Percentiles rank a stretch among this genome's conserved stretches.
phyloP scores from a whole-genome alignment of 2,329 filamentous ascomycete species.

The Fusarium pseudograminearum region DNA sequence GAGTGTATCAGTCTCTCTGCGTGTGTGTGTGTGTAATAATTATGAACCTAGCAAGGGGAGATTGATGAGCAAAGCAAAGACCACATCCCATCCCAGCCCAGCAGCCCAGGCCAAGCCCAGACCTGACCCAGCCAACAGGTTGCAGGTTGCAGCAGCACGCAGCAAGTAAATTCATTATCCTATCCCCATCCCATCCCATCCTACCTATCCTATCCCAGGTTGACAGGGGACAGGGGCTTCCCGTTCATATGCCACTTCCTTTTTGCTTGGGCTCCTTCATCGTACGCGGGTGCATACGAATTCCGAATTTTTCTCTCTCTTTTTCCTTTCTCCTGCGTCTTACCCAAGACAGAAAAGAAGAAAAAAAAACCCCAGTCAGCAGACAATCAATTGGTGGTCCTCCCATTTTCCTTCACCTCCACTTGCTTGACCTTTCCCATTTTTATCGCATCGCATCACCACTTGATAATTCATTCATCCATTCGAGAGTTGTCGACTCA shows the following conservation, averaged over 20 bases:
- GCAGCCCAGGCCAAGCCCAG: background rate
- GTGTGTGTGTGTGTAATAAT: conserved; percentile 20
- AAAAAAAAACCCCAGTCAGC: conserved; percentile 23
- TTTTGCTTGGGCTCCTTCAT: conserved; percentile 27
- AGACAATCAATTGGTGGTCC: conserved; percentile 20
- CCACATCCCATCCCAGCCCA: conserved; percentile 26
- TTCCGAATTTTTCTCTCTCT: conserved; percentile 18
- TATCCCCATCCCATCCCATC: background rate
- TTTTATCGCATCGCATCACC: background rate
- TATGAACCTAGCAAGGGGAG: conserved; percentile 43
- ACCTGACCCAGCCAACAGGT: conserved; percentile 32
- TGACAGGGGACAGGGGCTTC: conserved; percentile 45
- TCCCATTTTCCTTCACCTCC: conserved; percentile 40
- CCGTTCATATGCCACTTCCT: conserved; percentile 35
- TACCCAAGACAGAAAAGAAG: conserved; percentile 27
- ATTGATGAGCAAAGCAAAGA: conserved; percentile 43
- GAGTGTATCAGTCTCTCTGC: background rate
- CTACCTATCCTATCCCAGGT: conserved; percentile 6
- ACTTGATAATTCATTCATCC: background rate
- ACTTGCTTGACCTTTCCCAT: conserved; percentile 19
- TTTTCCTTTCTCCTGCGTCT: conserved; percentile 18
- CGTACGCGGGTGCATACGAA: conserved; percentile 18
- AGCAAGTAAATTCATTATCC: conserved; percentile 10
- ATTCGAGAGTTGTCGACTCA: background rate
- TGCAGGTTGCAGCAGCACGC: conserved; percentile 36